Evolutionary conservation across 179 eudicot genomes (phyloP).

Genomic region (Beta macrorhiza): DNA sequence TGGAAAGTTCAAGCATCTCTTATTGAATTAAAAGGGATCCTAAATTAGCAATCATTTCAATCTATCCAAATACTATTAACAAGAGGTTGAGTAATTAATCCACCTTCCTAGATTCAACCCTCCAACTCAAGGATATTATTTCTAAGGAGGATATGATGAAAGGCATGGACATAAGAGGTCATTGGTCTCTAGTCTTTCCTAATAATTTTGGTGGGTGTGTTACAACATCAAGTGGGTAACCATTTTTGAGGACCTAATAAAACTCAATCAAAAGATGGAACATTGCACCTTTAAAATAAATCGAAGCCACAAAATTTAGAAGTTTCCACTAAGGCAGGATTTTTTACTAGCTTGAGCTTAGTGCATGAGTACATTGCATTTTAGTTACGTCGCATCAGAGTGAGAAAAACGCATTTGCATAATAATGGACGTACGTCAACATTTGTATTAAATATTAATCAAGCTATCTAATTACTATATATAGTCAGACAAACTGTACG

Average conservation of each 20-base stretch:
- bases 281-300: background rate
- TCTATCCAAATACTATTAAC: slow-evolving; percentile 2
- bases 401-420: background rate
- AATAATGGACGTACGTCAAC: background rate
- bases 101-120: background rate
- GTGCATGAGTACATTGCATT: slow-evolving; percentile 17
- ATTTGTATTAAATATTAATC: background rate
- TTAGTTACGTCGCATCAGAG: slow-evolving; percentile 30
- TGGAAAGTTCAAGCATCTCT: background rate
- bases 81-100: background rate
- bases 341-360: background rate
- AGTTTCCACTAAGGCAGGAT: slow-evolving; percentile 16
- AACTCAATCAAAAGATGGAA: slow-evolving; percentile 18
- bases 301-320: slow-evolving; percentile 10
- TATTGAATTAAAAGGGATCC: background rate
- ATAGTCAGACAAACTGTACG: background rate
- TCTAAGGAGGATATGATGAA: slow-evolving; percentile 25
- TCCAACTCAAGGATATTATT: slow-evolving; percentile 10
- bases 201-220: slow-evolving; percentile 31
- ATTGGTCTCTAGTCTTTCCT: slow-evolving; percentile 21
- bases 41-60: background rate
- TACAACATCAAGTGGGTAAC: slow-evolving; percentile 31
- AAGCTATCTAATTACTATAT: background rate
- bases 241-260: background rate
- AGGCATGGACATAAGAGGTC: slow-evolving; percentile 24